Conservation (phyloP, 2,329 filamentous ascomycete species). For the Botrytis medusae region DNA sequence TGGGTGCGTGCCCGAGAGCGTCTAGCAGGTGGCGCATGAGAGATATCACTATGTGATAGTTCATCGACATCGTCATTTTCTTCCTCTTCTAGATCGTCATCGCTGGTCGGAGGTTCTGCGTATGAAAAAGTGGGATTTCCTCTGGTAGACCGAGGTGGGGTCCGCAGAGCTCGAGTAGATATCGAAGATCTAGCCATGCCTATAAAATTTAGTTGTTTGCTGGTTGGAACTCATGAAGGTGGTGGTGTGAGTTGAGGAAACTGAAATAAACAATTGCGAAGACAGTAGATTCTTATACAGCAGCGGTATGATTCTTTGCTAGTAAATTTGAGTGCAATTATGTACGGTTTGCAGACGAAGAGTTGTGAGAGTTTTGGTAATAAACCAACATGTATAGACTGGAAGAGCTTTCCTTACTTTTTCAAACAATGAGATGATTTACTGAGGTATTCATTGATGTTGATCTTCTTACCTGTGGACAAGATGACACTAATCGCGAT, state of each 20-base stretch:
- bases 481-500: conserved; percentile 6
- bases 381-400: neutral
- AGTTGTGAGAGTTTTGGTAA: neutral
- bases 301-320: neutral
- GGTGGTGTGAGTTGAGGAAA: neutral
- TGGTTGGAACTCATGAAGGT: conserved; percentile 10
- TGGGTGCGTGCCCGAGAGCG: conserved; percentile 8
- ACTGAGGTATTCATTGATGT: neutral
- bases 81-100: conserved; percentile 17
- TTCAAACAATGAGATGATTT: conserved; percentile 2
- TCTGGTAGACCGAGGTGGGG: conserved; percentile 13
- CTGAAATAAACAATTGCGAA: neutral
- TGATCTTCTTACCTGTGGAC: neutral
- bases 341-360: neutral
- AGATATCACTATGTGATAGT: neutral
- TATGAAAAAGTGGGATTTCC: conserved; percentile 20
- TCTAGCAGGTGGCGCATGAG: neutral
- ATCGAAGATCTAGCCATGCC: conserved; percentile 16
- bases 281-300: neutral
- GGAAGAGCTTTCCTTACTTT: neutral
- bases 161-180: neutral
- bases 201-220: neutral
- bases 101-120: conserved; percentile 20
- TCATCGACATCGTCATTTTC: neutral
- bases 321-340: neutral